Evolutionary conservation across 2,329 filamentous ascomycete genomes (phyloP).

Genomic region (Xylariaceae sp.): DNA sequence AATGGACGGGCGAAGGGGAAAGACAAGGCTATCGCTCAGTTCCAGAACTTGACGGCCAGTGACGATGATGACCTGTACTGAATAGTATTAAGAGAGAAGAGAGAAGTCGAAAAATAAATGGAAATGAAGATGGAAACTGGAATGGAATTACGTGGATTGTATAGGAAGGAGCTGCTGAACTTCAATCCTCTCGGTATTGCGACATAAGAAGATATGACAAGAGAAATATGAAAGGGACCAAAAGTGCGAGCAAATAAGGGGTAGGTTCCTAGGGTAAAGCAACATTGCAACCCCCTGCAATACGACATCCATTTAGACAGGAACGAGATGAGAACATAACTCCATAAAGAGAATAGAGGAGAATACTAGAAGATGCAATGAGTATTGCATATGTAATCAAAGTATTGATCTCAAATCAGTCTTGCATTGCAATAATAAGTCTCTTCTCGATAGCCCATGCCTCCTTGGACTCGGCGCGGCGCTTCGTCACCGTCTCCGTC

Average conservation of each 20-base stretch:
- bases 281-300: too few relatives aligned
- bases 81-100: slow-evolving; percentile 10
- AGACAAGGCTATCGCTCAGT: slow-evolving; percentile 60
- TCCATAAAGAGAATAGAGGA: too few relatives aligned
- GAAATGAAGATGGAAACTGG: not conserved
- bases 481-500: too few relatives aligned
- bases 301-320: too few relatives aligned
- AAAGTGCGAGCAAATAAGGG: too few relatives aligned
- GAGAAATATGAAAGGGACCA: not conserved
- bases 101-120: not conserved
- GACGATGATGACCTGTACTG: slow-evolving; percentile 66
- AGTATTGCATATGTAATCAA: too few relatives aligned
- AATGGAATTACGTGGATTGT: too few relatives aligned
- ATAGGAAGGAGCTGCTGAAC: not conserved
- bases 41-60: slow-evolving; percentile 60
- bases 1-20: slow-evolving; percentile 57
- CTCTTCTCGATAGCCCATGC: not conserved
- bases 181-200: not conserved
- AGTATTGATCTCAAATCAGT: too few relatives aligned
- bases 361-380: too few relatives aligned
- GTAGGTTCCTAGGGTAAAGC: too few relatives aligned
- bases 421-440: not conserved
- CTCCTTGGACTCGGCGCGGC: too few relatives aligned
- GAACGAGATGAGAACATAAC: too few relatives aligned
- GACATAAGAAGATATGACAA: not conserved